Conservation (phyloP, 2,329 filamentous ascomycete genomes). For the Clonostachys chloroleuca region DNA sequence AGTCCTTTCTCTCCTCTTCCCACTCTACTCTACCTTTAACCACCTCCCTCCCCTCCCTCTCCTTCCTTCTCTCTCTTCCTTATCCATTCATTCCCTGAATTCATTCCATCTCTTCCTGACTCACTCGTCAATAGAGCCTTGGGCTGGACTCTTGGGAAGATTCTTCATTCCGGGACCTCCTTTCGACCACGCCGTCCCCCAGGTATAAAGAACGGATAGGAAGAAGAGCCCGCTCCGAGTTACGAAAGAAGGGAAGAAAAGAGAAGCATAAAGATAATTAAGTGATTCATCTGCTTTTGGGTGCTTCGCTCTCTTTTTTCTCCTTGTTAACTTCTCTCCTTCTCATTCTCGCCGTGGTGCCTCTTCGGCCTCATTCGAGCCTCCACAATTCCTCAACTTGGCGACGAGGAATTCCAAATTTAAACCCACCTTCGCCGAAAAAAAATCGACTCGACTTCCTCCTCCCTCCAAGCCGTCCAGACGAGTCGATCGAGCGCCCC, state of each 20-base stretch:
- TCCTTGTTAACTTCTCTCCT: neutral
- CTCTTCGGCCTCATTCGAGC: conserved; percentile 3
- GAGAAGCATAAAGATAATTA: conserved; percentile 7
- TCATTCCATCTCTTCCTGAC: conserved; percentile 43
- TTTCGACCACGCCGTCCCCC: neutral
- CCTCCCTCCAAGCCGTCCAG: conserved; percentile 4
- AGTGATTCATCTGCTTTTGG: conserved; percentile 20
- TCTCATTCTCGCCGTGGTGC: neutral
- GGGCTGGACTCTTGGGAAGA: neutral
- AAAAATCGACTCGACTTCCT: conserved; percentile 3
- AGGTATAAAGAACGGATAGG: conserved; percentile 12
- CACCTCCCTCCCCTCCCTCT: conserved; percentile 30
- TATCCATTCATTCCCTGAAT: conserved; percentile 50
- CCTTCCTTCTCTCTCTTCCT: conserved; percentile 29
- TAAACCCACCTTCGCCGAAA: neutral
- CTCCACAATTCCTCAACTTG: conserved; percentile 35
- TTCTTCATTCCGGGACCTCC: neutral
- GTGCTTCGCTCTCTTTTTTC: conserved; percentile 3
- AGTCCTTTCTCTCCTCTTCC: conserved; percentile 49
- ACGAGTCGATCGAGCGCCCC: conserved; percentile 4
- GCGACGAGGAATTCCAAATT: conserved; percentile 32
- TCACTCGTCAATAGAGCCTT: conserved; percentile 8
- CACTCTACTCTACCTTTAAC: conserved; percentile 45
- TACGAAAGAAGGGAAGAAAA: conserved; percentile 6
- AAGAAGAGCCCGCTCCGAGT: conserved; percentile 14